A percentile compares a stretch with the other conserved stretches of the same genome.
These are phyloP conservation scores for Russula compacta DNA, from an alignment of 768 basidiomycete species.

Conservation along the genomic window DNA sequence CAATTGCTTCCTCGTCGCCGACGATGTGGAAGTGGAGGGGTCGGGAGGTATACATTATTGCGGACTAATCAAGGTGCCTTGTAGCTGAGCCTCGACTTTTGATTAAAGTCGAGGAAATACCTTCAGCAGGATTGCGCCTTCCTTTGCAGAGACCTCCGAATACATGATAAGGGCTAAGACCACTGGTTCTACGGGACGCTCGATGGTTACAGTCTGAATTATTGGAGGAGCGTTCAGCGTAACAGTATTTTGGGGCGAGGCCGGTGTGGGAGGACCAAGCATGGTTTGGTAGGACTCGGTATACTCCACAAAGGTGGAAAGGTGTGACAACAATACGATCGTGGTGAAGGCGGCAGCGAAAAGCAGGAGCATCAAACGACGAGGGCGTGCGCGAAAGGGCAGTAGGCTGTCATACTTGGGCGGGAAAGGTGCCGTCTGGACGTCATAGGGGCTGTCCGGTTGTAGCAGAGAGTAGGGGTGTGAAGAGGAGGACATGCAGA, in stretches of 20 bases:
- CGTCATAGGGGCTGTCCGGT: neutral
- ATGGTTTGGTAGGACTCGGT: neutral
- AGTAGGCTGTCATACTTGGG: neutral
- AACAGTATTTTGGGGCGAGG: neutral
- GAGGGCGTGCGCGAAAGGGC: neutral
- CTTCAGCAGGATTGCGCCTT: constrained; percentile 20
- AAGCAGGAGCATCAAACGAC: neutral
- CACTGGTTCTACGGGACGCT: constrained; percentile 3
- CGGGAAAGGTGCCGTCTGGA: too few species aligned
- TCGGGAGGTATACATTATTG: constrained; percentile 32
- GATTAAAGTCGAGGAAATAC: neutral
- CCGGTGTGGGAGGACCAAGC: neutral
- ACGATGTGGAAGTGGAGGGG: constrained; percentile 37
- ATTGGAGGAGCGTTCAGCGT: neutral
- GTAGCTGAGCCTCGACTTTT: neutral
- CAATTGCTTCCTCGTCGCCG: constrained; percentile 36
- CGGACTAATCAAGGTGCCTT: constrained; percentile 23
- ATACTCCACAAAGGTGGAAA: neutral
- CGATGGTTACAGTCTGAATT: neutral
- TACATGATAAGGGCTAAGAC: constrained; percentile 17
- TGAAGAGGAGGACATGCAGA: neutral
- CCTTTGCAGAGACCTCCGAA: constrained; percentile 11
- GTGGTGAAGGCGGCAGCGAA: neutral
- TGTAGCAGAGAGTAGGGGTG: neutral
- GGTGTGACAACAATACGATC: neutral